Base-by-base conservation (phyloP, 306 rosid species). In the Fagus crenata region DNA sequence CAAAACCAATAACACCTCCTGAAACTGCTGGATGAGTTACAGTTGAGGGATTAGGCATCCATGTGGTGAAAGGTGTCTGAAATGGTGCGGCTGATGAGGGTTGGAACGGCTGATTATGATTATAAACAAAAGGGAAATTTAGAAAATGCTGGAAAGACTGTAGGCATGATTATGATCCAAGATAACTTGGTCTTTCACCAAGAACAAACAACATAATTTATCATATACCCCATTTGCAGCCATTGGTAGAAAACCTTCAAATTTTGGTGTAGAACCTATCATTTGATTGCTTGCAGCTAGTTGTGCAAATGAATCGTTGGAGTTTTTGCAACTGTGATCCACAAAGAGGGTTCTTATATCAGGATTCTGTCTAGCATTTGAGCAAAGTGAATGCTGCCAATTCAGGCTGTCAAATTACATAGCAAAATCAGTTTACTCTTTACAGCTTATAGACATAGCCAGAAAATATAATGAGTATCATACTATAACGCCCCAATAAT, bases 301-400 rank as follows among this genome's bases (percentile, higher is more conserved):
- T 37, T 28, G 77, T 28, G 73, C 67, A 3, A 63, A 2, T 28
- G 67, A 32, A 64, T 64, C 77, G 40, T 69, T 51, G 1, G 82
- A 6, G 51, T 41, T 72, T 79, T 51, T 64, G 54, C 78, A 79
- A n/a, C 4, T 79, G 40, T 73, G 83, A 73, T 79, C 83, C 74
- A 39, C 49, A 18, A 73, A 73, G 49, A 79, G 83, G 43, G 83
- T 65, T 73, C 51, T 59, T 53, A 54, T 53, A 49, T 79, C 74
- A 33, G 78, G 83, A 73, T 79, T 65, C 58, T 65, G 78, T 53
- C 42, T 69, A 41, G 83, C 74, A 15, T 65, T 73, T 42, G 28
- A 35, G 39, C 83, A 79, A 73, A 64, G 78, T 31, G 73, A 67
- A 73, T 79, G 78, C 61, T 79, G 83, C 78, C 78, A 79, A 53